Evolutionary conservation across 768 basidiomycete genomes (phyloP).

Genomic region (Auricularia cornea): DNA sequence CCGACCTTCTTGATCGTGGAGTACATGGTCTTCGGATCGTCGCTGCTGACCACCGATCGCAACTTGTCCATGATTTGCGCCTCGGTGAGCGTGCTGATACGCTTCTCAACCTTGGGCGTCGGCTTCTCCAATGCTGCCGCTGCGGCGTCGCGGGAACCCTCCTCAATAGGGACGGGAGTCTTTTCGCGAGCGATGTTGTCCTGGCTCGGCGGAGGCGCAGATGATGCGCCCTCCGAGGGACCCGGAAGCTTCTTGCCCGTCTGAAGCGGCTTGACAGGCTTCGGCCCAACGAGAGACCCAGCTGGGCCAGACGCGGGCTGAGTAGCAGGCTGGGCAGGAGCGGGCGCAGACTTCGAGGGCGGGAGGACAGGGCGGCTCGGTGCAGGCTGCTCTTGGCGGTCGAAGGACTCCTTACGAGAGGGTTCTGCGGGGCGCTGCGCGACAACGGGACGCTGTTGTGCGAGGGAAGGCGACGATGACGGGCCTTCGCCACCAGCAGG

Average conservation of each 20-base stretch:
- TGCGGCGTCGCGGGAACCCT: constrained; percentile 52
- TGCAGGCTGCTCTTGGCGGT: constrained; percentile 23
- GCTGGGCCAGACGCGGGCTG: constrained; percentile 40
- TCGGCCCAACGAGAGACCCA: constrained; percentile 45
- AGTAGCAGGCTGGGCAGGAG: constrained; percentile 35
- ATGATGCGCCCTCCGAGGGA: neutral
- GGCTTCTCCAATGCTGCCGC: constrained; percentile 57
- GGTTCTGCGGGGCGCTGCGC: neutral
- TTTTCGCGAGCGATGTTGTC: constrained; percentile 46
- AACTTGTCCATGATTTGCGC: constrained; percentile 98
- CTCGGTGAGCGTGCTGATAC: constrained; percentile 95
- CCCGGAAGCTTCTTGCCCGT: constrained; percentile 52
- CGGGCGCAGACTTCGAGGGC: constrained; percentile 38
- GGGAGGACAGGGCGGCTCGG: constrained; percentile 17
- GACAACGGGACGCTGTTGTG: neutral
- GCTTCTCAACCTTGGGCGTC: constrained; percentile 58
- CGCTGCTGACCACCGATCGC: constrained; percentile 72
- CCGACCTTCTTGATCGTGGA: constrained; percentile 99
- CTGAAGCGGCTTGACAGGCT: constrained; percentile 68
- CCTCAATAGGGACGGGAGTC: constrained; percentile 36
- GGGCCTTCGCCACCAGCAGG: neutral
- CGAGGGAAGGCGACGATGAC: neutral
- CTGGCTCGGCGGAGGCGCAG: constrained; percentile 16
- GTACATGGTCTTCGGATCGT: constrained; percentile 85
- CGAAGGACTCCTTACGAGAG: constrained; percentile 12